These are phyloP conservation scores for Lophiotrema nucula DNA, from an alignment of 495 filamentous ascomycete species.

Conservation along the genomic window DNA sequence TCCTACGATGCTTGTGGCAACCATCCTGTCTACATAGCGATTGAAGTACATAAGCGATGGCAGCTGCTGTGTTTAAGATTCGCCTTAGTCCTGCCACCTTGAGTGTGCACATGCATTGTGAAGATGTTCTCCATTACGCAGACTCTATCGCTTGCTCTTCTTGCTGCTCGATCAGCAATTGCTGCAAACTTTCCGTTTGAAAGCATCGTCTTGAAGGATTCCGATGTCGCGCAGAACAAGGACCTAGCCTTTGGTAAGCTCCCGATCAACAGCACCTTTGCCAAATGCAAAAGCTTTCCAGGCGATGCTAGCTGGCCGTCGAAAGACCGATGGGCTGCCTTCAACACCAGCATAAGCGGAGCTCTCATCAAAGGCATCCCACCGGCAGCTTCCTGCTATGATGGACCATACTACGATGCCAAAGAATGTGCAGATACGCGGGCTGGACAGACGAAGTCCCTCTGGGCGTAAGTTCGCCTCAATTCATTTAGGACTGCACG, in stretches of 20 bases:
- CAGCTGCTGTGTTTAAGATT: no score
- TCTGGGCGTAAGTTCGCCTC: conserved; percentile 5
- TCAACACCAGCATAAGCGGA: conserved; percentile 20
- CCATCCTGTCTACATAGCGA: no score
- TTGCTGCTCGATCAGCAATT: neutral
- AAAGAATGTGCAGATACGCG: conserved; percentile 7
- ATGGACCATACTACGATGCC: conserved; percentile 12
- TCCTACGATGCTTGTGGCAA: no score
- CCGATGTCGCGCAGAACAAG: conserved; percentile 18
- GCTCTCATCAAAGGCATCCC: conserved; percentile 25
- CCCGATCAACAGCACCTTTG: neutral
- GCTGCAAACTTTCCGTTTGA: conserved; percentile 25
- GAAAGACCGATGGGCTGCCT: conserved; percentile 11
- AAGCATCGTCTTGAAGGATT: conserved; percentile 9
- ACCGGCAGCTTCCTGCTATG: conserved; percentile 21
- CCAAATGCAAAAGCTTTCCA: conserved; percentile 24
- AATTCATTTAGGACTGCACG: neutral
- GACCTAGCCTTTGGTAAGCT: conserved; percentile 25
- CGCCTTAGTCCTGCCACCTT: no score
- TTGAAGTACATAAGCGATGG: no score
- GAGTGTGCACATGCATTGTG: no score
- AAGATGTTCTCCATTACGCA: no score
- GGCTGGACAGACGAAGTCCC: neutral
- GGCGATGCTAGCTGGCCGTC: conserved; percentile 27
- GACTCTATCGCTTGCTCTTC: no score